Evolutionary conservation across 2,329 filamentous ascomycete genomes (phyloP), one percentile per base, ranked within the genome.

Genomic region (Botryotinia narcissicola): DNA sequence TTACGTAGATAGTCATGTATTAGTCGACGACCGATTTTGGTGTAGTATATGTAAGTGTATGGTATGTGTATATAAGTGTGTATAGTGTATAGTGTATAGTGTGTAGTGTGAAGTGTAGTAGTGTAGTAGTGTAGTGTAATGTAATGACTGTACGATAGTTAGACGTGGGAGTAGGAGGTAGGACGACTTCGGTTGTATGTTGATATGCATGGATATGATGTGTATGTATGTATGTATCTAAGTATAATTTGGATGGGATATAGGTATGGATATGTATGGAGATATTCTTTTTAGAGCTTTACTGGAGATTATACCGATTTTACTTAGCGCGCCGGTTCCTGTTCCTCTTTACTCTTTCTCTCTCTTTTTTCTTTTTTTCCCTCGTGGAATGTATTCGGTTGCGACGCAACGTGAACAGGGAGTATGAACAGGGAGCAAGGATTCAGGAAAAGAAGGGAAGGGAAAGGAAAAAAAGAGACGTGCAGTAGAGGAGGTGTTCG

Each of bases 291-390:
- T 42, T 42, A 40, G 64, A 54, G 29, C 25, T 54, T 68, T 29
- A 48, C 46, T 68, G 35, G 46, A 68, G 64, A 68, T 67, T n/a
- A 68, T 68, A 54, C 51, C n/a, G 25, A 54, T 54, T 54, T 1
- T 29, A 54, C 51, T 54, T 54, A 57, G 66, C 66, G 48, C 66
- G 66, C n/a, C 66, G 57, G 66, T 57, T 68, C 35, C 66, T 68
- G 66, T 57, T 68, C 35, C 46, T 68, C 51, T 29, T 29, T n/a
- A 29, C 51, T 54, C n/a, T 29, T 25, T 54, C 51, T n/a, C 10
- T 25, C 46, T 51, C 48, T 51, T 35, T 32, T 32, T 40, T 67
- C 54, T 32, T 57, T 48, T 35, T 48, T 54, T 14, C 2, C 46
- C 54, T 48, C 48, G 66, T 68, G 66, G 66, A 68, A 68, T 57